phyloP scores from a whole-genome alignment of 2,329 filamentous ascomycete species.

The Hypoxylon rubiginosum region DNA sequence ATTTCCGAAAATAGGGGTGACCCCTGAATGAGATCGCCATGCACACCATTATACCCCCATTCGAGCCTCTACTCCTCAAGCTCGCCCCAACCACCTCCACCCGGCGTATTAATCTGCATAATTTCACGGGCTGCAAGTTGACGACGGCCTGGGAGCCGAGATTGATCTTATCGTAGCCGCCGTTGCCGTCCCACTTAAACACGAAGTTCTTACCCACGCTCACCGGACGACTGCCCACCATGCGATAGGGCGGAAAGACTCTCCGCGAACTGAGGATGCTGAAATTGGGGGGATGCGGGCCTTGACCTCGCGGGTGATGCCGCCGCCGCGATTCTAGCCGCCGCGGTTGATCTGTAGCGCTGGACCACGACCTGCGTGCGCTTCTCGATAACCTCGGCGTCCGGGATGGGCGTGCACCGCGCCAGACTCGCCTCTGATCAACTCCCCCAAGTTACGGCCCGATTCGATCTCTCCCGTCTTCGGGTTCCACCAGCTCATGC shows the following conservation, averaged over 20 bases:
- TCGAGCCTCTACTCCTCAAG: constrained; percentile 5
- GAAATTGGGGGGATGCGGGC: constrained; percentile 79
- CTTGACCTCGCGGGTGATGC: constrained; percentile 78
- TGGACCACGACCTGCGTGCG: constrained; percentile 77
- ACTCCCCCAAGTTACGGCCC: constrained; percentile 85
- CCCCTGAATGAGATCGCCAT: background rate
- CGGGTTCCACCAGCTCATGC: constrained; percentile 71
- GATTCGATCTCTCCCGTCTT: constrained; percentile 65
- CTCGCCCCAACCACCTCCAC: constrained; percentile 51
- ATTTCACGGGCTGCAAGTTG: constrained; percentile 51
- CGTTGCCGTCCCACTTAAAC: constrained; percentile 39
- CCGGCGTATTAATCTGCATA: constrained; percentile 55
- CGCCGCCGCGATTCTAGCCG: constrained; percentile 74
- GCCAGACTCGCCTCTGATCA: constrained; percentile 78
- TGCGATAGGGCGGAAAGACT: constrained; percentile 81
- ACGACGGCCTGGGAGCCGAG: constrained; percentile 53
- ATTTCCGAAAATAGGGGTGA: background rate
- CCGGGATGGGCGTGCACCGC: constrained; percentile 79
- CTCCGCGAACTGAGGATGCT: constrained; percentile 78
- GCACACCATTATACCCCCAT: too few species aligned
- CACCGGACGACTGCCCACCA: constrained; percentile 79
- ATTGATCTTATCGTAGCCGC: constrained; percentile 49
- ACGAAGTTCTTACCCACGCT: constrained; percentile 50
- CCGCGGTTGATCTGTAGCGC: constrained; percentile 72
- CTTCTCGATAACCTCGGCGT: constrained; percentile 78